Conservation (phyloP, 768 basidiomycete species). For the Pholiota conissans region DNA sequence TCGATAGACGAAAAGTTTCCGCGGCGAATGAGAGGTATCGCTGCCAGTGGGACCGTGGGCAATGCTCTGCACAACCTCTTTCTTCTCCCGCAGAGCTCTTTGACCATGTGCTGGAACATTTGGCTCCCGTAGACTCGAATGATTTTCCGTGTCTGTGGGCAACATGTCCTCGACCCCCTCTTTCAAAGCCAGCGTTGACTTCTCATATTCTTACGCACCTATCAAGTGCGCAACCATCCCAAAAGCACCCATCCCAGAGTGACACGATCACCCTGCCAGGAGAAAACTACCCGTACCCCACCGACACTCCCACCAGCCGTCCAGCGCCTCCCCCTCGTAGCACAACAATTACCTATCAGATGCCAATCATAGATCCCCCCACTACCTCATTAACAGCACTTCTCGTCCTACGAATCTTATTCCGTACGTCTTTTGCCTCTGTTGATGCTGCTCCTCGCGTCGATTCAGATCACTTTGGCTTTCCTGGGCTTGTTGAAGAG, state of each 20-base stretch:
- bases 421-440: conserved; percentile 75
- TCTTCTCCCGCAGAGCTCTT: conserved; percentile 63
- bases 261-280: conserved; percentile 72
- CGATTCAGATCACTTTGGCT: conserved; percentile 87
- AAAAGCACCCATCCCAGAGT: conserved; percentile 69
- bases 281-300: conserved; percentile 53
- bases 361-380: conserved; percentile 63
- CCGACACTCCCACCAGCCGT: conserved; percentile 62
- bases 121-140: conserved; percentile 42
- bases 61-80: conserved; percentile 50
- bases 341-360: conserved; percentile 56
- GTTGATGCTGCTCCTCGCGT: conserved; percentile 66
- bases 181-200: conserved; percentile 53
- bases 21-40: conserved; percentile 62
- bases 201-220: conserved; percentile 79
- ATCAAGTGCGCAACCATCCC: conserved; percentile 52
- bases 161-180: conserved; percentile 50
- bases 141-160: conserved; percentile 71
- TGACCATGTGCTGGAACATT: conserved; percentile 66
- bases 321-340: conserved; percentile 71
- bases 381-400: conserved; percentile 78
- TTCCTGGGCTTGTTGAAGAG: conserved; percentile 81
- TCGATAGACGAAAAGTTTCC: conserved; percentile 65
- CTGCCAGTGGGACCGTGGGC: conserved; percentile 74
- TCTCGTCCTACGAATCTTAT: conserved; percentile 81